Base-by-base conservation (phyloP, 2,329 filamentous ascomycete genomes). In the Cordyceps militaris region DNA sequence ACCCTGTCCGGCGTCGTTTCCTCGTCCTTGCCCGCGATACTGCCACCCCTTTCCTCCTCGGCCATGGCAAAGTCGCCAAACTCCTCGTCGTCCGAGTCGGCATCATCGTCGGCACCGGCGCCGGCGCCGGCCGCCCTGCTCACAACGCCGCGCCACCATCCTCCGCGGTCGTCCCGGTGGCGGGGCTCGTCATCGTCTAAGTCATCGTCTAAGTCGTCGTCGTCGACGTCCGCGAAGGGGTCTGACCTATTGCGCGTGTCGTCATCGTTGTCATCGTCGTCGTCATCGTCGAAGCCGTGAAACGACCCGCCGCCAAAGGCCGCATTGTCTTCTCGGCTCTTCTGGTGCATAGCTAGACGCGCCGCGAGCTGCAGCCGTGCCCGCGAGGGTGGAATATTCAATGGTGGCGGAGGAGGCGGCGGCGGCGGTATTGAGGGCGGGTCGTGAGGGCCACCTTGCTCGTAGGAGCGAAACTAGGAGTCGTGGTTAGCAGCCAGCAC, bases 311-410 rank as follows among this genome's bases (percentile, higher is more conserved):
- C 70, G 3, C 69, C 70, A 13, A 70, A 69, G 11, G 78, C 75
- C 6, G 79, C 74, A 19, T 75, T 73, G 24, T 76, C 72, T 23
- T 76, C 73, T 47, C 73, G 77, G 63, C 84, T 83, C 70, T 89
- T 87, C 63, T 85, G 83, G 63, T 90, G 88, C 72, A 88, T 83
- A 2, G 89, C 83, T 66, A 97, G 79, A 13, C 92, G 85, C 13
- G 89, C 89, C n/a, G 91, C 92, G n/a, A 97, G 82, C 71, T 96
- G 91, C 57, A 91, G 80, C 52, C 93, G 85, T 8, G 93, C 93
- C 54, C 93, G 85, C 8, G 91, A 95, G 2, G 93, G 92, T 1
- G 89, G 86, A 36, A 93, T 85, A 69, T 93, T 94, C 66, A 96
- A 89, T 32, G 89, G 90, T 32, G 89, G 86, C 23, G 85, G 88